These are phyloP conservation scores for Agroathelia rolfsii DNA, from an alignment of 1,284 basidiomycete species.

Conservation along the genomic window DNA sequence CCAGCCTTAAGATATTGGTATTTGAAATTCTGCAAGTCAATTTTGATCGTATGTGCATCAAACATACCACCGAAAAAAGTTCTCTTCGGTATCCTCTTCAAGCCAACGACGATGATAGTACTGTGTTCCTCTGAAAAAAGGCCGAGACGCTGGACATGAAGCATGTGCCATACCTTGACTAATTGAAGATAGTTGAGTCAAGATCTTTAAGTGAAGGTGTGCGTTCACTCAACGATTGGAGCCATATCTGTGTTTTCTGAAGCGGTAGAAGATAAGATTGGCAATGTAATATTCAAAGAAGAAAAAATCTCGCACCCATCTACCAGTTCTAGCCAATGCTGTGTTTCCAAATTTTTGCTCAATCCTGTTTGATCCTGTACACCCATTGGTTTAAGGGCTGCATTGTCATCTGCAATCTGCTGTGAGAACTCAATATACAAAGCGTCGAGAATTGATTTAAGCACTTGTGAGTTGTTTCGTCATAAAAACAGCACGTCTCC, in stretches of 20 bases:
- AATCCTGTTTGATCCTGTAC: slow-evolving; percentile 21
- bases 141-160: not conserved
- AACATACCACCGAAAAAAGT: slow-evolving; percentile 61
- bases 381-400: slow-evolving; percentile 23
- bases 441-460: no score
- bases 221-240: slow-evolving; percentile 38
- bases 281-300: not conserved
- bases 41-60: not conserved
- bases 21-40: slow-evolving; percentile 1
- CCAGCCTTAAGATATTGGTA: slow-evolving; percentile 42
- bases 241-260: slow-evolving; percentile 61
- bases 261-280: slow-evolving; percentile 1
- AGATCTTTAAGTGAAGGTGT: slow-evolving; percentile 4
- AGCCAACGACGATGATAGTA: slow-evolving; percentile 59
- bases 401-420: slow-evolving; percentile 36
- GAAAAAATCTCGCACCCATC: slow-evolving; percentile 33
- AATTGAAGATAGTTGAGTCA: slow-evolving; percentile 4
- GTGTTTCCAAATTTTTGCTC: slow-evolving; percentile 42
- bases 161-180: slow-evolving; percentile 26
- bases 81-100: slow-evolving; percentile 51
- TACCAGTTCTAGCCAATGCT: slow-evolving; percentile 60
- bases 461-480: slow-evolving; percentile 30
- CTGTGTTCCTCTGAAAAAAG: slow-evolving; percentile 21
- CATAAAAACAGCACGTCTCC: slow-evolving; percentile 36
- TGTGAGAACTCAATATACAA: no score